A percentile compares a stretch with the other conserved stretches of the same genome.
Conservation (phyloP, 257 asterid genomes). For the Gynochthodes officinalis region DNA sequence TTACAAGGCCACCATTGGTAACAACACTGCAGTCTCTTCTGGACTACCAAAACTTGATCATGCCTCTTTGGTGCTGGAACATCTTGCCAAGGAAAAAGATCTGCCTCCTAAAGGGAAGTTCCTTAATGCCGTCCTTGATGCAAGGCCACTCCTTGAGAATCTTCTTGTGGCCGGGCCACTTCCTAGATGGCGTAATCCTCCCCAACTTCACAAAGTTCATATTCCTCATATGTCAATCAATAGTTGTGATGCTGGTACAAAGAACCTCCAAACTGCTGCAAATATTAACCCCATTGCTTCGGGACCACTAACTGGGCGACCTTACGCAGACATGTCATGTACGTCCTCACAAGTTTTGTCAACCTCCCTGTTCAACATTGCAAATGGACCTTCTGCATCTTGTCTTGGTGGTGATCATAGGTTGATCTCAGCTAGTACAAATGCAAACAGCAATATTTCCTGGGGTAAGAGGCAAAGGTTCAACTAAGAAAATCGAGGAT, state of each 20-base stretch:
- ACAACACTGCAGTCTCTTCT: neutral
- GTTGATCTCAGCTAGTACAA: constrained; percentile 27
- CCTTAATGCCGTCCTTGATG: constrained; percentile 53
- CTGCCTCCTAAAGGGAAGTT: constrained; percentile 64
- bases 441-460: constrained; percentile 21
- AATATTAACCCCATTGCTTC: constrained; percentile 25
- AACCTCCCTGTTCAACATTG: constrained; percentile 36
- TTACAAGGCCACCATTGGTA: neutral
- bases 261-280: constrained; percentile 23
- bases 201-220: constrained; percentile 48
- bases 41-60: constrained; percentile 29
- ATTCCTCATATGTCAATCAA: constrained; percentile 51
- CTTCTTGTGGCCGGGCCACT: constrained; percentile 79
- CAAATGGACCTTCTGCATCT: constrained; percentile 17
- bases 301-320: constrained; percentile 16
- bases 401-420: constrained; percentile 24
- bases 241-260: constrained; percentile 29
- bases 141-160: constrained; percentile 64
- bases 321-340: constrained; percentile 44
- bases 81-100: constrained; percentile 38
- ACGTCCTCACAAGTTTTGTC: constrained; percentile 41
- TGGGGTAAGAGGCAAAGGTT: constrained; percentile 43
- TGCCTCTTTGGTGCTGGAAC: constrained; percentile 46
- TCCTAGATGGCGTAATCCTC: constrained; percentile 88
- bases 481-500: constrained; percentile 15